Evolutionary conservation across 768 basidiomycete species (phyloP).

Genomic region (Pleurotus eryngii): DNA sequence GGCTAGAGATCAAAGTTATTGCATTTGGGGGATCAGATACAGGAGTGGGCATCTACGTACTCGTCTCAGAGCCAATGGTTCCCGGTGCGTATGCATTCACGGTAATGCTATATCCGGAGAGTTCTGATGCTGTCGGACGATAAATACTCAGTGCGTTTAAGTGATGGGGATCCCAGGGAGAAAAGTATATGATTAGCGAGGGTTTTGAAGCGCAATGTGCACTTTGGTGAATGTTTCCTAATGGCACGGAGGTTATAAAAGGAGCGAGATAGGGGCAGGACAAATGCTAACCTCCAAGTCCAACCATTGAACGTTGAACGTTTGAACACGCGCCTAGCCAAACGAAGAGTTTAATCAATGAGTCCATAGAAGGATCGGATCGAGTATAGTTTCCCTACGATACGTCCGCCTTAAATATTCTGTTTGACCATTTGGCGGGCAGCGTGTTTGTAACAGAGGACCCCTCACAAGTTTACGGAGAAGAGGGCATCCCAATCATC

Average conservation of each 20-base stretch:
- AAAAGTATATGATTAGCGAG: no score
- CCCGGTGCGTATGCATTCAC: constrained; percentile 40
- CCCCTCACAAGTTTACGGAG: constrained; percentile 21
- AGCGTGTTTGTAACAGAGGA: constrained; percentile 23
- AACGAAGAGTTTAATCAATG: constrained; percentile 8
- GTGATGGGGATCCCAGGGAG: no score
- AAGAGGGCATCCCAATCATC: constrained; percentile 19
- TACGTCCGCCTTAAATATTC: constrained; percentile 20
- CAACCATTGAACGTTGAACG: no score
- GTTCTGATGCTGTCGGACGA: constrained; percentile 20
- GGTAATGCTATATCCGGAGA: constrained; percentile 30
- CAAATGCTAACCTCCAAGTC: constrained; percentile 17
- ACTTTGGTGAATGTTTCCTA: constrained; percentile 10
- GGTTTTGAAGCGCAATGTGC: constrained; percentile 31
- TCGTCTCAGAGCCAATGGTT: constrained; percentile 24
- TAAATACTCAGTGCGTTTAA: no score
- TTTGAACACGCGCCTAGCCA: constrained; percentile 24
- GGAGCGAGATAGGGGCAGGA: not conserved
- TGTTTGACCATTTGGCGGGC: constrained; percentile 25
- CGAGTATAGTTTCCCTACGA: constrained; percentile 18
- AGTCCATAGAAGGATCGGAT: no score
- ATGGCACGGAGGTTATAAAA: not conserved
- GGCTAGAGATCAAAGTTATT: not conserved
- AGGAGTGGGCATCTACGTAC: constrained; percentile 17
- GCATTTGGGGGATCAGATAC: not conserved